Base-by-base conservation (phyloP, 495 filamentous ascomycete species). In the Xanthoparmelia taractica region DNA sequence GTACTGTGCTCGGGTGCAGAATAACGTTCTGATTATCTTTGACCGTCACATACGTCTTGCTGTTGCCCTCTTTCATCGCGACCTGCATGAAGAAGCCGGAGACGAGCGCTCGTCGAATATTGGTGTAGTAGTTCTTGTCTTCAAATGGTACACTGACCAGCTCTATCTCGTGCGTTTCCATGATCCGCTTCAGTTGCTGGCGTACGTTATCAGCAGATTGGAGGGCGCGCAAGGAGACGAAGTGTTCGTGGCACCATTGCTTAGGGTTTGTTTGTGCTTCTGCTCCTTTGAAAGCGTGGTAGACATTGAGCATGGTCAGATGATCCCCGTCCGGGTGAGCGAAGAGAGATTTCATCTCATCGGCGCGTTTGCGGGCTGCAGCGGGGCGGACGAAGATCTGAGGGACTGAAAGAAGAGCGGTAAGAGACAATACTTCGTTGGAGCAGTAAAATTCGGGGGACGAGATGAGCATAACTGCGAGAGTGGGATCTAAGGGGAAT, bases 61-160 rank as follows among this genome's bases (percentile, higher is more conserved):
- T 84, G 52, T 74, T 80, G 41, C 78, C 75, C 63, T 96, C 89
- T 67, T 86, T 88, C 84, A 92, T 97, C 47, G 94, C 94, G n/a
- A 97, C 88, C 71, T 99, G 95, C 94, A 99, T 99, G 80, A 99
- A 99, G 79, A 97, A 99, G 27, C 94, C 94, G 2, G 91, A 84
- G 18, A 96, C 87, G n/a, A 99, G 80, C 13, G 94, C 94, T 20
- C 90, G 86, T 27, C 91, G 88, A 70, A 99, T 97, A 71, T 99
- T 99, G 74, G 84, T 91, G 73, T 97, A 97, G 77, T 99, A 99
- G 66, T 92, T 88, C 80, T 96, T 97, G 75, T 97, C 86, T 57
- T 91, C 88, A 76, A 96, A 97, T 1, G 88, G 84, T 0, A 91
- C 96, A 63, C 86, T 91, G 56, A 97, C 72, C 56, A 99, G 82